phyloP scores from a whole-genome alignment of 139 green algal genomes.

The Raphidocelis subcapitata region DNA sequence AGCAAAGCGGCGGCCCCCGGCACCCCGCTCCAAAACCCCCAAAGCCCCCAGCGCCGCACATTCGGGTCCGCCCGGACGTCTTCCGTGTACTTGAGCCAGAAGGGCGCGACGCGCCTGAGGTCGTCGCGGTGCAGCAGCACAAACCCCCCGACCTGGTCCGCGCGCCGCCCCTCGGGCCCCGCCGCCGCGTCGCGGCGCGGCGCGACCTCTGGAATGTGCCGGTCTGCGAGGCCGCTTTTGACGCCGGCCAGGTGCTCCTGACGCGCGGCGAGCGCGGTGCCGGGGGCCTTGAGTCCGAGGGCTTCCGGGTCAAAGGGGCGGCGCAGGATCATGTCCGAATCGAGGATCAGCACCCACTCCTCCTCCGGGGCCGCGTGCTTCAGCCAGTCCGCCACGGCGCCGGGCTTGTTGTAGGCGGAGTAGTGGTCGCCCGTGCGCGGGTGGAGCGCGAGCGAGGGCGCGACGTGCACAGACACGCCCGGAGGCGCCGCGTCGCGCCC shows the following conservation, averaged over 20 bases:
- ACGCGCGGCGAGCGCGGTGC: no score
- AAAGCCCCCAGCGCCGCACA: conserved; percentile 13
- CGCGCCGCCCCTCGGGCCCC: conserved; percentile 39
- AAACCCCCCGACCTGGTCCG: conserved; percentile 77
- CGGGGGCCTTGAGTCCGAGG: no score
- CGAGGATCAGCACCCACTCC: conserved; percentile 58
- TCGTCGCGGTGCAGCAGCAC: conserved; percentile 80
- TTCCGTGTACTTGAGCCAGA: conserved; percentile 79
- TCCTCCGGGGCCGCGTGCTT: conserved; percentile 42
- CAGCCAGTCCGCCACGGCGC: conserved; percentile 80
- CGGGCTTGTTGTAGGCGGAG: conserved; percentile 77
- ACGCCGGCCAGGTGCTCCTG: conserved; percentile 42
- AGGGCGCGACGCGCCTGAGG: conserved; percentile 65
- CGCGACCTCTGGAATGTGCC: conserved; percentile 43
- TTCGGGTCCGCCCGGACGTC: conserved; percentile 62
- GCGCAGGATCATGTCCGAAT: conserved; percentile 45
- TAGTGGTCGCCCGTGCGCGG: conserved; percentile 46
- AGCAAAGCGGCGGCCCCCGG: no score
- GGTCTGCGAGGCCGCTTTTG: conserved; percentile 55
- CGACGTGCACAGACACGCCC: conserved; percentile 64
- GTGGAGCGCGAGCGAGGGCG: conserved; percentile 57
- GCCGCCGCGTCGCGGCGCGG: conserved; percentile 53
- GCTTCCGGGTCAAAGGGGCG: not conserved
- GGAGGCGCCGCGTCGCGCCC: conserved; percentile 29
- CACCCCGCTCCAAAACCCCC: no score